Conservation (phyloP, 805 yeast genomes). For the Kazachstania psychrophila region DNA sequence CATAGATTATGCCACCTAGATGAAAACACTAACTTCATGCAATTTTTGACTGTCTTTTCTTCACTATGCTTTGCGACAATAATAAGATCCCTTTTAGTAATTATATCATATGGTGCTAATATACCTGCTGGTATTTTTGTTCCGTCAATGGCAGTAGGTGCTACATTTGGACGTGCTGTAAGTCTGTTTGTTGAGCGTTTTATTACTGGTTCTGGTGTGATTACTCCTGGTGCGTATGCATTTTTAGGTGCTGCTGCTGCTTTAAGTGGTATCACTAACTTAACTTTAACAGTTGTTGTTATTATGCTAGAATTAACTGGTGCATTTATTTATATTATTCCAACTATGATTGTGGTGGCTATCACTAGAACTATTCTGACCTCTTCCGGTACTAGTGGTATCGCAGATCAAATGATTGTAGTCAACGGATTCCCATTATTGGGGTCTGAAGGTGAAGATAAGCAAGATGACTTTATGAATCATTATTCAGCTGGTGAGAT, state of each 20-base stretch:
- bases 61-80: slow-evolving; percentile 63
- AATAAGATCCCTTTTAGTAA: slow-evolving; percentile 59
- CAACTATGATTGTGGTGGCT: slow-evolving; percentile 93
- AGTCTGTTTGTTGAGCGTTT: slow-evolving; percentile 60
- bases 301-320: slow-evolving; percentile 96
- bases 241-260: slow-evolving; percentile 95
- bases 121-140: slow-evolving; percentile 98
- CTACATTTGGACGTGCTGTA: slow-evolving; percentile 81
- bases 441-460: slow-evolving; percentile 59
- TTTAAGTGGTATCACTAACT: slow-evolving; percentile 85
- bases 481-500: slow-evolving; percentile 43
- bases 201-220: slow-evolving; percentile 42
- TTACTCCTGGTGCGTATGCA: slow-evolving; percentile 92
- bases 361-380: slow-evolving; percentile 75
- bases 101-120: slow-evolving; percentile 83
- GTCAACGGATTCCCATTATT: slow-evolving; percentile 83
- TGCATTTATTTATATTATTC: slow-evolving; percentile 81
- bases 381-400: slow-evolving; percentile 72
- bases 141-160: slow-evolving; percentile 96
- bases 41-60: slow-evolving; percentile 33
- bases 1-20: slow-evolving; percentile 35
- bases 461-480: slow-evolving; percentile 42
- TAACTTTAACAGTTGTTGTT: slow-evolving; percentile 87
- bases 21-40: slow-evolving; percentile 20
- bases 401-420: slow-evolving; percentile 89